phyloP scores from a whole-genome alignment of 2,329 filamentous ascomycete genomes.

The Boeremia lycopersici region DNA sequence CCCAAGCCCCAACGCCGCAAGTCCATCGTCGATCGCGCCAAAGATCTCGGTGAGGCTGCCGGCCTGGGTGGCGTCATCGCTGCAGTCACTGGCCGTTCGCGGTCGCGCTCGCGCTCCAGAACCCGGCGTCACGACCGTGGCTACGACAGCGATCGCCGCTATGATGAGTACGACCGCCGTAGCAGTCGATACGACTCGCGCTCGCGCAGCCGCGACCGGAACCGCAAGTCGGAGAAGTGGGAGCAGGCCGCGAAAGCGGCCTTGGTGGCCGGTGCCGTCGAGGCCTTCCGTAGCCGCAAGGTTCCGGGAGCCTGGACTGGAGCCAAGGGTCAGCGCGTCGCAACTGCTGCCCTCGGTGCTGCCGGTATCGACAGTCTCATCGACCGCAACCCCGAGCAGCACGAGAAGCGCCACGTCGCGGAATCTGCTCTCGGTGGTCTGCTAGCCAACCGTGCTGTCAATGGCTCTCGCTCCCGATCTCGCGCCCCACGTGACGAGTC shows the following conservation, averaged over 20 bases:
- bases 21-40: constrained; percentile 61
- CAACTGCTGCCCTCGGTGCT: constrained; percentile 84
- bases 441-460: constrained; percentile 82
- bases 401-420: constrained; percentile 78
- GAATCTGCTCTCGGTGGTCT: constrained; percentile 90
- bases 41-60: constrained; percentile 63
- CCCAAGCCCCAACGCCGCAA: constrained; percentile 57
- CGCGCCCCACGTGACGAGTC: constrained; percentile 48
- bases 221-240: constrained; percentile 62
- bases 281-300: constrained; percentile 89
- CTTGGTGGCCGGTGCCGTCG: constrained; percentile 84
- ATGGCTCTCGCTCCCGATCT: constrained; percentile 74
- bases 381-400: constrained; percentile 71
- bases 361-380: constrained; percentile 82
- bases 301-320: constrained; percentile 89
- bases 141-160: constrained; percentile 50
- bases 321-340: constrained; percentile 86
- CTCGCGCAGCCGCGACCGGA: constrained; percentile 55
- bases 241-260: constrained; percentile 88
- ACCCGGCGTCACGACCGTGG: constrained; percentile 54
- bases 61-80: constrained; percentile 62
- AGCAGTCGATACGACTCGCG: constrained; percentile 59
- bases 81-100: constrained; percentile 57
- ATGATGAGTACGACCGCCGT: constrained; percentile 38
- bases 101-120: constrained; percentile 64